Evolutionary conservation across 495 filamentous ascomycete species (phyloP).

Genomic region (Parathielavia appendiculata): DNA sequence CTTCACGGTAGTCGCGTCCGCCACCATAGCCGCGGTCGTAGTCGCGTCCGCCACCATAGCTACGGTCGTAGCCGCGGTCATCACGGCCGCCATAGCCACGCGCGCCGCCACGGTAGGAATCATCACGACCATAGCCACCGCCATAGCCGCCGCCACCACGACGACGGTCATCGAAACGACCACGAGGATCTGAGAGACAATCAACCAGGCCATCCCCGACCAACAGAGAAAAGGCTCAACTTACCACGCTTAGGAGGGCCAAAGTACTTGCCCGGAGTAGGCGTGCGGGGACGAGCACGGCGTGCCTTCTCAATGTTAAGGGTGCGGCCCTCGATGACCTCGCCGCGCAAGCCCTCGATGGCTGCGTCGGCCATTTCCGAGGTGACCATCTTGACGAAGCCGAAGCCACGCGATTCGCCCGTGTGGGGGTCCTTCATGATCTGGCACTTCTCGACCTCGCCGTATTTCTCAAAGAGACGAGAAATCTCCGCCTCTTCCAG

Average conservation of each 20-base stretch:
- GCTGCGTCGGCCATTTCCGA: slow-evolving; percentile 91
- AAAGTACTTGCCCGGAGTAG: slow-evolving; percentile 98
- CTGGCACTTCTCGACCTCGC: slow-evolving; percentile 96
- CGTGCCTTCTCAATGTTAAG: slow-evolving; percentile 99
- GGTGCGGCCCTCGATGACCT: slow-evolving; percentile 90
- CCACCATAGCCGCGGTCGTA: slow-evolving; percentile 51
- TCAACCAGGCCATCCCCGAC: neutral
- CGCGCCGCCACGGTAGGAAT: slow-evolving; percentile 44
- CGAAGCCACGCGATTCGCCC: slow-evolving; percentile 97
- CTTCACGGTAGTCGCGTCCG: slow-evolving; percentile 47
- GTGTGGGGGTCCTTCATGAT: slow-evolving; percentile 99
- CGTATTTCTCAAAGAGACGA: slow-evolving; percentile 96
- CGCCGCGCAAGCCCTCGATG: slow-evolving; percentile 92
- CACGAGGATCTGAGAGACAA: slow-evolving; percentile 28
- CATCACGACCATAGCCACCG: slow-evolving; percentile 30
- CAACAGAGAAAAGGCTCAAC: slow-evolving; percentile 26
- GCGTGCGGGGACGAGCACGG: slow-evolving; percentile 86
- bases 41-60: slow-evolving; percentile 37
- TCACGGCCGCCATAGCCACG: slow-evolving; percentile 42
- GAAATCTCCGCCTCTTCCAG: slow-evolving; percentile 86
- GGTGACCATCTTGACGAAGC: slow-evolving; percentile 98
- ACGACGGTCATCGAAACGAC: slow-evolving; percentile 28
- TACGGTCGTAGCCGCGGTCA: slow-evolving; percentile 47
- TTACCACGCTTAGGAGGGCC: slow-evolving; percentile 96
- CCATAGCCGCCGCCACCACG: slow-evolving; percentile 31